These are phyloP conservation scores for Panicum virgatum DNA, from an alignment of 202 grass and related monocot genomes.

Conservation along the genomic window DNA sequence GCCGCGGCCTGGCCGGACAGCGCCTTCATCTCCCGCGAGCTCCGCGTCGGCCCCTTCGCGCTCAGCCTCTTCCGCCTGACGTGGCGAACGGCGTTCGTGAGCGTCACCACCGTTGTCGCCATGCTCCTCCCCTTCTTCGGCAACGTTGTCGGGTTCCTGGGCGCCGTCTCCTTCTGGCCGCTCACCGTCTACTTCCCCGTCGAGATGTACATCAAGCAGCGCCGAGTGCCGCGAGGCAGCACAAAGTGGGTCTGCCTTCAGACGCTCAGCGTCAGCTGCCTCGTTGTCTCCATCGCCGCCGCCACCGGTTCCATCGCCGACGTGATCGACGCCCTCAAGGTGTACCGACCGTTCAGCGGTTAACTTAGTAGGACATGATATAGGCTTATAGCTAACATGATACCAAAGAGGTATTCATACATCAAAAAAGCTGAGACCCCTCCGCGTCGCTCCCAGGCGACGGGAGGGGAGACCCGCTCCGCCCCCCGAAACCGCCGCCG, in stretches of 20 bases:
- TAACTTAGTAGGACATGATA: no score
- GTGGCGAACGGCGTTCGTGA: slow-evolving; percentile 74
- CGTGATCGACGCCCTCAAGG: slow-evolving; percentile 40
- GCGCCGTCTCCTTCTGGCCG: slow-evolving; percentile 81
- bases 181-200: slow-evolving; percentile 83
- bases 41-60: slow-evolving; percentile 32
- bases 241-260: slow-evolving; percentile 55
- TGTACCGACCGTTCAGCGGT: slow-evolving; percentile 44
- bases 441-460: no score
- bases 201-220: slow-evolving; percentile 75
- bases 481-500: no score
- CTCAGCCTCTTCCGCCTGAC: slow-evolving; percentile 67
- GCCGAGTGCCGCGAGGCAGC: slow-evolving; percentile 9
- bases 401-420: no score
- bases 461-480: no score
- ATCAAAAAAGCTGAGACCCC: no score
- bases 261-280: slow-evolving; percentile 60
- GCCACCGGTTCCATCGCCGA: slow-evolving; percentile 56
- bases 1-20: slow-evolving; percentile 36
- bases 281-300: slow-evolving; percentile 60
- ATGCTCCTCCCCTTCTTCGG: slow-evolving; percentile 90
- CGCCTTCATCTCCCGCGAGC: slow-evolving; percentile 39
- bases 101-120: slow-evolving; percentile 66
- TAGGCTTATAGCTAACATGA: no score
- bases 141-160: slow-evolving; percentile 70